phyloP scores from a whole-genome alignment of 345 rosid genomes.

The Noccaea caerulescens region DNA sequence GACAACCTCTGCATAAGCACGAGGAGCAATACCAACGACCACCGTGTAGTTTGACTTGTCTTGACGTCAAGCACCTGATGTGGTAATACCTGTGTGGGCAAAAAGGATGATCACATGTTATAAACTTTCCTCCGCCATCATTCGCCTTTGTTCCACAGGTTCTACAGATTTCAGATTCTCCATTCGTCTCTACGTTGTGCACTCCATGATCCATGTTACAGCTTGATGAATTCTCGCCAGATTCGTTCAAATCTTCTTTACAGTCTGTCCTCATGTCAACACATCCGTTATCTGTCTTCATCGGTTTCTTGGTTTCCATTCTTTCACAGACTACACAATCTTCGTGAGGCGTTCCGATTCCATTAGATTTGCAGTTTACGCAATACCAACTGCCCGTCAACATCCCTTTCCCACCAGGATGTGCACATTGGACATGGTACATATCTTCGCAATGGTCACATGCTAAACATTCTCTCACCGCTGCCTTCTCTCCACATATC shows the following conservation, averaged over 20 bases:
- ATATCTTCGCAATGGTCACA: slow-evolving; percentile 90
- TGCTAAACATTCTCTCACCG: slow-evolving; percentile 63
- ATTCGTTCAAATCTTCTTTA: slow-evolving; percentile 46
- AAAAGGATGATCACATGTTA: slow-evolving; percentile 63
- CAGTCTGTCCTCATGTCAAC: slow-evolving; percentile 36
- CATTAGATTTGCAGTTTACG: slow-evolving; percentile 58
- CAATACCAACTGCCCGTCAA: slow-evolving; percentile 81
- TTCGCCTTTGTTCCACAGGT: slow-evolving; percentile 56
- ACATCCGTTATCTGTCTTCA: slow-evolving; percentile 36
- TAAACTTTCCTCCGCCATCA: slow-evolving; percentile 50
- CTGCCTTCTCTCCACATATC: slow-evolving; percentile 71
- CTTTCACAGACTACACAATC: slow-evolving; percentile 75
- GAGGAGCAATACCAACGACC: slow-evolving; percentile 91
- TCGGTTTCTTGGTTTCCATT: slow-evolving; percentile 52
- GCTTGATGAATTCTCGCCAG: slow-evolving; percentile 57
- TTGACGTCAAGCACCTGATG: slow-evolving; percentile 71
- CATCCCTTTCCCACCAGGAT: slow-evolving; percentile 68
- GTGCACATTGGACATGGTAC: slow-evolving; percentile 81
- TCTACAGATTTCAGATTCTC: slow-evolving; percentile 50
- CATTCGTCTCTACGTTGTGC: slow-evolving; percentile 33
- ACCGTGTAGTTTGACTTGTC: slow-evolving; percentile 64
- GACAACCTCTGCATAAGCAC: slow-evolving; percentile 82
- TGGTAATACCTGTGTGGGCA: slow-evolving; percentile 77
- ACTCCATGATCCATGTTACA: slow-evolving; percentile 44
- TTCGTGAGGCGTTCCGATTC: slow-evolving; percentile 70